Percentiles rank a stretch among this genome's conserved stretches.
Evolutionary conservation across 2,329 filamentous ascomycete species (phyloP).

Genomic region (Immersiporthe knoxdaviesiana): DNA sequence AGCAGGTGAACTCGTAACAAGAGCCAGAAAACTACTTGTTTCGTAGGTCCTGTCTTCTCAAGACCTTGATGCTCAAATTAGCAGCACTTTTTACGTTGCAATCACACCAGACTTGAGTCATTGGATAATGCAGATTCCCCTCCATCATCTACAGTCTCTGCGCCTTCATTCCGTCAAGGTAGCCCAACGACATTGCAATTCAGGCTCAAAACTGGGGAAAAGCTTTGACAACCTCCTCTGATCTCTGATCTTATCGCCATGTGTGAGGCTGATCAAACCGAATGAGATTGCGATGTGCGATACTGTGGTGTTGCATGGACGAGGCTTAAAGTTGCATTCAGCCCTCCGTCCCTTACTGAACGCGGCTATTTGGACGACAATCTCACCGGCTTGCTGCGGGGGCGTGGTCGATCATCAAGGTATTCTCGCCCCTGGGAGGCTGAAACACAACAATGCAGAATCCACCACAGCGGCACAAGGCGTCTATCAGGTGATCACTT

Average conservation of each 20-base stretch:
- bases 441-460: background rate
- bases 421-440: background rate
- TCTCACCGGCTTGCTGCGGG: background rate
- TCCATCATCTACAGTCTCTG: background rate
- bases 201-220: background rate
- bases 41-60: background rate
- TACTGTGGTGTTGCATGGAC: background rate
- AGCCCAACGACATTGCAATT: background rate
- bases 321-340: background rate
- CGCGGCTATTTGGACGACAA: background rate
- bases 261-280: background rate
- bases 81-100: background rate
- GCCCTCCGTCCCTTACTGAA: background rate
- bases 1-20: background rate
- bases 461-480: background rate
- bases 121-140: background rate
- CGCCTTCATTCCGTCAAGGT: background rate
- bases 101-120: background rate
- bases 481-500: background rate
- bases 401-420: slow-evolving; percentile 1
- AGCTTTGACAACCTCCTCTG: background rate
- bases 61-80: background rate
- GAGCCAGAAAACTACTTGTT: background rate
- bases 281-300: background rate
- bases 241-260: background rate